Conservation (phyloP, 306 rosid genomes). For the Ochetophila trinervis region DNA sequence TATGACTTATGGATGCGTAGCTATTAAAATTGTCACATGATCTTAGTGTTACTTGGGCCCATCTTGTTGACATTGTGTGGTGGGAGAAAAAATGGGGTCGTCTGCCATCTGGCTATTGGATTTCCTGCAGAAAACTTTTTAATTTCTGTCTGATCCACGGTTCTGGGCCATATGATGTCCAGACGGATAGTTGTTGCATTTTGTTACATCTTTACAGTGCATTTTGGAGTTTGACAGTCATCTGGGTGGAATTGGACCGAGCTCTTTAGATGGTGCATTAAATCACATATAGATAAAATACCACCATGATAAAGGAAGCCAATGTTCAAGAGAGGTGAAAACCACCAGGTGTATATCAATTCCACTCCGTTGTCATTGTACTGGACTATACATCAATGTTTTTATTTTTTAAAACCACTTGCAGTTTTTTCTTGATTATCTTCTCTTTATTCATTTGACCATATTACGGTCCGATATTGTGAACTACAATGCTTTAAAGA, state of each 20-base stretch:
- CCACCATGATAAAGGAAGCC: constrained; percentile 76
- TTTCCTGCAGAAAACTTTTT: constrained; percentile 12
- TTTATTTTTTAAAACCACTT: constrained; percentile 11
- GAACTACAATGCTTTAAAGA: constrained; percentile 5
- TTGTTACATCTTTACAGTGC: not conserved
- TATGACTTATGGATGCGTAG: not conserved
- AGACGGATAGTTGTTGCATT: not conserved
- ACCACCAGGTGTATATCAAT: constrained; percentile 58
- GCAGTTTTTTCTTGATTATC: not conserved
- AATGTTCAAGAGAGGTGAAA: constrained; percentile 68
- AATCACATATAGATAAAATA: constrained; percentile 84
- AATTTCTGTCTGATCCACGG: constrained; percentile 26
- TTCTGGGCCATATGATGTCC: constrained; percentile 31
- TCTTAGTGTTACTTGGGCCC: constrained; percentile 27
- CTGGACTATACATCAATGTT: constrained; percentile 23
- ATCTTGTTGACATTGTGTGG: constrained; percentile 24
- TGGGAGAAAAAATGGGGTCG: constrained; percentile 13
- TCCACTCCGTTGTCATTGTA: constrained; percentile 78
- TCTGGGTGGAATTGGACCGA: constrained; percentile 66
- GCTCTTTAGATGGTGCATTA: constrained; percentile 67
- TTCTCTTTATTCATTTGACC: not conserved
- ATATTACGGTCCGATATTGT: not conserved
- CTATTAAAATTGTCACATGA: constrained; percentile 18
- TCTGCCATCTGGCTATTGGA: constrained; percentile 28
- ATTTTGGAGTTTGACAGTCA: not conserved